Base-by-base conservation (phyloP, 768 basidiomycete genomes). In the Grammothele lineata region DNA sequence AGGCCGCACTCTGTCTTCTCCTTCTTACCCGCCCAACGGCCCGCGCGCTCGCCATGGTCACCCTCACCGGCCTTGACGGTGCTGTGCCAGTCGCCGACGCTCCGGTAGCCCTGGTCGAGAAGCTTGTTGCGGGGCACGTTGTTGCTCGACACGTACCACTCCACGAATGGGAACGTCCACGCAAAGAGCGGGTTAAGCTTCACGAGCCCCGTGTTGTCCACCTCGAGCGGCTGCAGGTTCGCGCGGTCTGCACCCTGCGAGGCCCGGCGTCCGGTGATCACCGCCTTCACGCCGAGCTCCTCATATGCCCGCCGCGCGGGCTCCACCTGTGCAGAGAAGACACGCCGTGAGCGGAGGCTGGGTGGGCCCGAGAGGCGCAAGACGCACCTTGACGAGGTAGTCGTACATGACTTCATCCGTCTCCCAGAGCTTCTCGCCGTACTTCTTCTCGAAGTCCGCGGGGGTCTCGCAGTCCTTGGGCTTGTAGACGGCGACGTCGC, bases 61-160 rank as follows among this genome's bases (percentile, higher is more conserved):
- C 86, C 78, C 8, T 70, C 71, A 0, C 78, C 83, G 50, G 82
- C 83, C 56, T 79, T 79, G n/a, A 64, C 66, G 0, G 96, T 99
- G 52, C 91, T 94, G 68, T 99, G 96, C 89, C 94, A 95, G 67
- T 99, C 96, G 3, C 96, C 96, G 53, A 99, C 82, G 61, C 90
- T 92, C 57, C 84, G 86, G 72, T 98, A 99, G 3, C 96, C 96
- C 62, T 92, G 81, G 50, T 81, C 81, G 33, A 99, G 77, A 4
- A 99, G 75, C 50, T 77, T 80, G 71, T 99, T 98, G 51, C 81
- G 80, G 2, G 94, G 94, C 1, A 97, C 93, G 37, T 79, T 68
- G 67, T 97, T 80, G 50, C 78, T 73, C 35, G 80, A 80, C 52
- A 95, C 75, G 64, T 97, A 94, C 64, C 80, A 83, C 52, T 96